Evolutionary conservation across 192 early-diverging fungal species (phyloP).

Genomic region (Podila epigama): DNA sequence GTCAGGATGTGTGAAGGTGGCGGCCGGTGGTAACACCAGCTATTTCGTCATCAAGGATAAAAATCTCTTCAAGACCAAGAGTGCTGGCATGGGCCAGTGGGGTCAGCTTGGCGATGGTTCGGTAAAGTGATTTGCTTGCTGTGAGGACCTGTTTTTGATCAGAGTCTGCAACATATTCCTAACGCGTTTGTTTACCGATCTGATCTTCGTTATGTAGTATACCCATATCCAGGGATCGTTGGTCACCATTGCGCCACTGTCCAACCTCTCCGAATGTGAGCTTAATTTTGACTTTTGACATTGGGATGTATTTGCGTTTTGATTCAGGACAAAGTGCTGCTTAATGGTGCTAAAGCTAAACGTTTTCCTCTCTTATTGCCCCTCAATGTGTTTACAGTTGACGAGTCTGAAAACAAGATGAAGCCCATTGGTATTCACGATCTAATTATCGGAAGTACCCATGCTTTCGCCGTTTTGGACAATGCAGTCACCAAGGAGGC

Average conservation of each 20-base stretch:
- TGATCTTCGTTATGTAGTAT: constrained; percentile 3
- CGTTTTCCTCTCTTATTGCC: not conserved
- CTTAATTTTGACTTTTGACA: no score
- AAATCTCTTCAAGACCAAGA: constrained; percentile 31
- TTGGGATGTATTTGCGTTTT: no score
- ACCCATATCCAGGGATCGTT: constrained; percentile 42
- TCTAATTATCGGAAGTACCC: constrained; percentile 48
- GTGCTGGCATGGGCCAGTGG: constrained; percentile 57
- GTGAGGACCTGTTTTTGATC: not conserved
- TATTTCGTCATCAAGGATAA: constrained; percentile 49
- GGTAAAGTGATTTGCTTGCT: constrained; percentile 7
- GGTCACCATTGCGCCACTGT: constrained; percentile 25
- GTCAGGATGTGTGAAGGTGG: constrained; percentile 40
- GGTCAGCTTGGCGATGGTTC: constrained; percentile 54
- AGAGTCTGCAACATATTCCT: not conserved
- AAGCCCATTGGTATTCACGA: constrained; percentile 47
- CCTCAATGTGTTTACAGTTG: constrained; percentile 8
- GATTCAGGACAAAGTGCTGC: not conserved
- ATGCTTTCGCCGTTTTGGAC: constrained; percentile 51
- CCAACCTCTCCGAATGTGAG: constrained; percentile 42
- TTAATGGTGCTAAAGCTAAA: not conserved
- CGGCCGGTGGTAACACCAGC: constrained; percentile 51
- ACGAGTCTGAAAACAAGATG: constrained; percentile 43
- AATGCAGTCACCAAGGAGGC: constrained; percentile 36
- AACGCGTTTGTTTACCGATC: not conserved